Percentiles rank a stretch among this genome's conserved stretches.
Conservation (phyloP, 805 yeast species). For the Ogataea chonburiensis region DNA sequence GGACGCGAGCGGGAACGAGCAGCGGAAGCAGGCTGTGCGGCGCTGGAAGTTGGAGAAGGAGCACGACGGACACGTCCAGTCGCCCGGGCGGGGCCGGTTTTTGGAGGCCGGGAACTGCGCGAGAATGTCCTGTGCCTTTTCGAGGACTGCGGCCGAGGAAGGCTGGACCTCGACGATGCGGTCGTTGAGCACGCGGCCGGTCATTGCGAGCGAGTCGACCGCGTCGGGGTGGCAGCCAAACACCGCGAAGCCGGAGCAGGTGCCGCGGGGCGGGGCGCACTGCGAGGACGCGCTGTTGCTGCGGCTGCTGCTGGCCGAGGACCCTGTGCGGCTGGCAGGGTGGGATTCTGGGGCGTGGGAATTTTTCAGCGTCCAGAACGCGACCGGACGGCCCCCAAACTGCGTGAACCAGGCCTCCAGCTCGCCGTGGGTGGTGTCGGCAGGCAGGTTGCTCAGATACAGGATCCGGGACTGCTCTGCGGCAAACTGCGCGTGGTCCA, state of each 20-base stretch:
- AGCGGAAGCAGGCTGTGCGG: slow-evolving; percentile 89
- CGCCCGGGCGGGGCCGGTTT: slow-evolving; percentile 93
- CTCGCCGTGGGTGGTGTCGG: slow-evolving; percentile 87
- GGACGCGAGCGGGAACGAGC: slow-evolving; percentile 81
- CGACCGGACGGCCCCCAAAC: slow-evolving; percentile 80
- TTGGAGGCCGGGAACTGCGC: slow-evolving; percentile 81
- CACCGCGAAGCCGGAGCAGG: slow-evolving; percentile 77
- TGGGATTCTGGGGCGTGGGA: slow-evolving; percentile 33
- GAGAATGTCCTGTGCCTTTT: slow-evolving; percentile 76
- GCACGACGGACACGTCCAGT: slow-evolving; percentile 97
- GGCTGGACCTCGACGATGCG: slow-evolving; percentile 83
- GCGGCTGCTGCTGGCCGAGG: slow-evolving; percentile 15
- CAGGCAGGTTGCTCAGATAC: slow-evolving; percentile 75
- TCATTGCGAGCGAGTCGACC: slow-evolving; percentile 69
- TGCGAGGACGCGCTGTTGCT: slow-evolving; percentile 18
- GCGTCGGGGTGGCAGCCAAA: slow-evolving; percentile 88
- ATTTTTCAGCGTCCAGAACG: slow-evolving; percentile 84
- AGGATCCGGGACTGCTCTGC: slow-evolving; percentile 76
- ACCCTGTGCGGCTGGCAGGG: slow-evolving; percentile 4
- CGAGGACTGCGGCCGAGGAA: slow-evolving; percentile 73
- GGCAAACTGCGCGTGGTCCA: slow-evolving; percentile 66
- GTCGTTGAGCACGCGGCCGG: slow-evolving; percentile 73
- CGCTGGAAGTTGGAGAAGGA: slow-evolving; percentile 94
- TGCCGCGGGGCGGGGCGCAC: slow-evolving; percentile 43
- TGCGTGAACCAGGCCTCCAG: slow-evolving; percentile 89